Conservation (phyloP, 192 early-diverging fungal species). For the Backusella mclennaniae region DNA sequence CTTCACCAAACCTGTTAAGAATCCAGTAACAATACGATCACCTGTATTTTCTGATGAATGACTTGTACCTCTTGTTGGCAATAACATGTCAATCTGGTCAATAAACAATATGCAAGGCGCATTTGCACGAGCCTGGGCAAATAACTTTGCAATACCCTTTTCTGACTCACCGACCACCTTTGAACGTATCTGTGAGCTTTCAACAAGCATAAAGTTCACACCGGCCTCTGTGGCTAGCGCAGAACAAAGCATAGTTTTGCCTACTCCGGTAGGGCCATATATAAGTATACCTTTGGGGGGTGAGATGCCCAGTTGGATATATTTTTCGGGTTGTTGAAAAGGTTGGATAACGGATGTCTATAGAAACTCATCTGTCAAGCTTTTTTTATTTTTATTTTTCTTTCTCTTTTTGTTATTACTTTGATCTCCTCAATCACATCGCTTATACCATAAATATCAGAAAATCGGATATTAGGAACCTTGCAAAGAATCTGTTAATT, state of each 20-base stretch:
- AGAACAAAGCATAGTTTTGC: constrained; percentile 88
- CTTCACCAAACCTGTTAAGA: constrained; percentile 64
- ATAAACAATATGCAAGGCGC: constrained; percentile 91
- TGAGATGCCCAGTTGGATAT: constrained; percentile 58
- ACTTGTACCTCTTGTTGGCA: constrained; percentile 68
- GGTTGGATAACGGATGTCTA: constrained; percentile 56
- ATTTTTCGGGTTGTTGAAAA: constrained; percentile 49
- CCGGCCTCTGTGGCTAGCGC: constrained; percentile 77
- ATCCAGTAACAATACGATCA: constrained; percentile 85
- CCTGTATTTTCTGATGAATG: constrained; percentile 76
- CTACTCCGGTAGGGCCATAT: constrained; percentile 86
- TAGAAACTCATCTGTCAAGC: not conserved
- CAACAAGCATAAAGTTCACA: constrained; percentile 83
- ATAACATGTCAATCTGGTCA: constrained; percentile 88
- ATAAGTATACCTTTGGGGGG: constrained; percentile 81
- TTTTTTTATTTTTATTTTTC: not conserved
- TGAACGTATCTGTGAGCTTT: constrained; percentile 82
- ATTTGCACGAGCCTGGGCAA: constrained; percentile 77
- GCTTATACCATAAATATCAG: constrained; percentile 78
- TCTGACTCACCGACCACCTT: constrained; percentile 96
- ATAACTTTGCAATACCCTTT: constrained; percentile 77
- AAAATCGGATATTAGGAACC: constrained; percentile 63
- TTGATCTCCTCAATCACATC: constrained; percentile 60
- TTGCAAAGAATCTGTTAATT: constrained; percentile 21
- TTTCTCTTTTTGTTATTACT: constrained; percentile 33